phyloP scores from a whole-genome alignment of 2,329 filamentous ascomycete genomes.

The Lecanicillium sp. region DNA sequence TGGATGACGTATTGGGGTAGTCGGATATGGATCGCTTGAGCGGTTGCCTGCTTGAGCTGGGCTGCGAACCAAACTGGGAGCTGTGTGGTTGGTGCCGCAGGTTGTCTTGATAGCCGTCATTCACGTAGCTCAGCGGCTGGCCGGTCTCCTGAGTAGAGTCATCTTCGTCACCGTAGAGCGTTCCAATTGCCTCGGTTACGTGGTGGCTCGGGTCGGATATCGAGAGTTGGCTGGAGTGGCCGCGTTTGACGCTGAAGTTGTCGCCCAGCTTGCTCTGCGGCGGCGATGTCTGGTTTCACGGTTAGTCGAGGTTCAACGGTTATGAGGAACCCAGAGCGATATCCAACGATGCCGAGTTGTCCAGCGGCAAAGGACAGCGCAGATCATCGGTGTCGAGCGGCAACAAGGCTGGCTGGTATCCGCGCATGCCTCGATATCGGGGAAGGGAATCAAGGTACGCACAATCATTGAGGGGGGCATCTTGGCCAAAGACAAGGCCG shows the following conservation, averaged over 20 bases:
- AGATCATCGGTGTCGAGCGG: too few species aligned
- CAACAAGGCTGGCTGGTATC: neutral
- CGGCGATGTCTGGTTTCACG: constrained; percentile 44
- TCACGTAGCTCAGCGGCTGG: constrained; percentile 70
- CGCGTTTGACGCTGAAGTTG: constrained; percentile 53
- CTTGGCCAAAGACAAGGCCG: constrained; percentile 32
- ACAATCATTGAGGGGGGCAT: constrained; percentile 44
- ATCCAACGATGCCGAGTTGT: too few species aligned
- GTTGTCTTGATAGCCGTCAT: constrained; percentile 48
- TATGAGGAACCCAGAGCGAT: too few species aligned
- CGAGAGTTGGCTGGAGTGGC: constrained; percentile 52
- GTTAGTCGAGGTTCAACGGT: constrained; percentile 3
- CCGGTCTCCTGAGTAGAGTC: constrained; percentile 50
- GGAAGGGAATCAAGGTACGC: constrained; percentile 23
- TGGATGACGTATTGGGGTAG: constrained; percentile 26
- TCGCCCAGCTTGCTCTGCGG: constrained; percentile 49
- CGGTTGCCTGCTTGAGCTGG: constrained; percentile 33
- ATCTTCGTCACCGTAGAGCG: constrained; percentile 76
- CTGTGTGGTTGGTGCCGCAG: constrained; percentile 29
- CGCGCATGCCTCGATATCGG: neutral
- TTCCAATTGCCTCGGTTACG: constrained; percentile 89
- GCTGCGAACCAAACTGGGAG: constrained; percentile 26
- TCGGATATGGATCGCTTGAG: constrained; percentile 43
- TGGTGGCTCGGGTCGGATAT: constrained; percentile 89
- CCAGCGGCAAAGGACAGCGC: too few species aligned